These are phyloP conservation scores for Plantago elongata DNA, from an alignment of 257 asterid species.

Conservation along the genomic window DNA sequence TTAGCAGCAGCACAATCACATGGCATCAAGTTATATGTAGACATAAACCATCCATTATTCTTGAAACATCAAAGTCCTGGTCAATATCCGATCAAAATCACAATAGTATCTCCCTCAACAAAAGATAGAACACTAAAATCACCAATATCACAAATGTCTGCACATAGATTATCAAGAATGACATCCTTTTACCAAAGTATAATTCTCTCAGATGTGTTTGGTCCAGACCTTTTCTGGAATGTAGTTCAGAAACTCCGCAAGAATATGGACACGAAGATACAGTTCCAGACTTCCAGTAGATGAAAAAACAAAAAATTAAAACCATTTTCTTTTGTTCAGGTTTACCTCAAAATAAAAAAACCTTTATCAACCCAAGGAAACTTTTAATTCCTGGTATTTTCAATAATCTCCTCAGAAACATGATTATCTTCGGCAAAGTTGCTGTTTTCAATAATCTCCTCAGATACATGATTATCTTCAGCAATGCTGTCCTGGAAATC, in stretches of 20 bases:
- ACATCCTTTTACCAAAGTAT: conserved; percentile 17
- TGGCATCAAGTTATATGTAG: no score
- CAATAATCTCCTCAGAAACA: conserved; percentile 15
- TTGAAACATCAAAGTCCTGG: conserved; percentile 18
- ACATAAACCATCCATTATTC: no score
- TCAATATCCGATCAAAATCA: no score
- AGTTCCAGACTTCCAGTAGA: neutral
- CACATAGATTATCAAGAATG: conserved; percentile 15
- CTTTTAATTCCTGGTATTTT: conserved; percentile 1
- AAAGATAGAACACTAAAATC: conserved; percentile 17
- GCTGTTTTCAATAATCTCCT: conserved; percentile 16
- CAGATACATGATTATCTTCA: conserved; percentile 13
- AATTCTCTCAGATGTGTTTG: no score
- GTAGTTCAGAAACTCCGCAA: no score
- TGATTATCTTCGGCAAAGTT: conserved; percentile 7
- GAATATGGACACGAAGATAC: no score
- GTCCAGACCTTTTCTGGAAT: no score
- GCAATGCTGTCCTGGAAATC: conserved; percentile 7
- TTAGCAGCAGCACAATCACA: no score
- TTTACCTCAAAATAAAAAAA: neutral
- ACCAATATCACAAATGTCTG: conserved; percentile 16
- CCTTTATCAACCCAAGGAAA: neutral
- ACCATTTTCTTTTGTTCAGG: neutral
- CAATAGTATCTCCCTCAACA: no score
- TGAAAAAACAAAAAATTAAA: neutral